These are phyloP conservation scores for Cyberlindnera maritima DNA, from an alignment of 805 yeast genomes.

Conservation along the genomic window DNA sequence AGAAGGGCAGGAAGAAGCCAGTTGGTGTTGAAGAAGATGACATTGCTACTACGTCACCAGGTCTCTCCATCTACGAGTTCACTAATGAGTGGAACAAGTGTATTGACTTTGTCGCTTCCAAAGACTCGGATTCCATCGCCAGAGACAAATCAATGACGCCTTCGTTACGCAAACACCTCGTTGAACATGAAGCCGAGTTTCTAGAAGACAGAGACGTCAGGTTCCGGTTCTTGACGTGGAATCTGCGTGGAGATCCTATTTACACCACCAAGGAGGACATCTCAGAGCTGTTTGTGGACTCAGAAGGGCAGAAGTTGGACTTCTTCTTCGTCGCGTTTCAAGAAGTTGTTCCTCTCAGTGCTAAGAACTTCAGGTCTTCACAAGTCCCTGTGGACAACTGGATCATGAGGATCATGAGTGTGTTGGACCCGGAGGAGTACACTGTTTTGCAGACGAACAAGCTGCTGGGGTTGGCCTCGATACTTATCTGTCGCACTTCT, in stretches of 20 bases:
- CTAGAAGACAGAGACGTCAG: constrained; percentile 20
- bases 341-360: constrained; percentile 48
- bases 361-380: constrained; percentile 35
- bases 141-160: constrained; percentile 5
- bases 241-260: constrained; percentile 32
- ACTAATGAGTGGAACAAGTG: constrained; percentile 12
- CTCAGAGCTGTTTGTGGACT: constrained; percentile 11
- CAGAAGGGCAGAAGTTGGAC: constrained; percentile 23
- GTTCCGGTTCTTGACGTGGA: constrained; percentile 38
- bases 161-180: constrained; percentile 17
- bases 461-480: constrained; percentile 49
- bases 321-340: constrained; percentile 45
- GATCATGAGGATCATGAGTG: constrained; percentile 27
- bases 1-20: neutral
- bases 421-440: constrained; percentile 28
- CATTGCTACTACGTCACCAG: neutral
- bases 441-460: constrained; percentile 42
- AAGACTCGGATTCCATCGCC: constrained; percentile 3
- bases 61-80: constrained; percentile 1
- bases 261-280: constrained; percentile 20
- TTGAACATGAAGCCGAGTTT: constrained; percentile 16
- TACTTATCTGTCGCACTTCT: constrained; percentile 37
- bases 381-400: constrained; percentile 33
- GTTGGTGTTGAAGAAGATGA: neutral
- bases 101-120: constrained; percentile 3